A percentile compares a stretch with the other conserved stretches of the same genome.
Conservation (phyloP, 202 grass and related monocot genomes). For the Panicum hallii region DNA sequence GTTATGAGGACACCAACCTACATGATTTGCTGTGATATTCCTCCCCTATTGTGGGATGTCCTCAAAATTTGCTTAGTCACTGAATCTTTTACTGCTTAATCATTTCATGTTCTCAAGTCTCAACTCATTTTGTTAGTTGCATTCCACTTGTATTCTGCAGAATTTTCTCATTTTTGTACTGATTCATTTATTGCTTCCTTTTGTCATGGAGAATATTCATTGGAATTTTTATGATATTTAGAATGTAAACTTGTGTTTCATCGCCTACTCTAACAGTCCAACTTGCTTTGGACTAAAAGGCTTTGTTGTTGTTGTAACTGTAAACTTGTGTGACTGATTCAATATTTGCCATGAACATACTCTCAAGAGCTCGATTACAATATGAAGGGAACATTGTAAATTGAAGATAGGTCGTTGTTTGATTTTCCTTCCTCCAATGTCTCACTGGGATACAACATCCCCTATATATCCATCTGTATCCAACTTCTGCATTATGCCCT, state of each 20-base stretch:
- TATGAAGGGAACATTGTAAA: neutral
- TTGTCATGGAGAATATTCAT: neutral
- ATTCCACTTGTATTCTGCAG: neutral
- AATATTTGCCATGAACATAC: neutral
- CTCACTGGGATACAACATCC: slow-evolving; percentile 5
- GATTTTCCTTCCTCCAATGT: slow-evolving; percentile 23
- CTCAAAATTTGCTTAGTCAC: neutral
- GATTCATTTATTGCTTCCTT: neutral
- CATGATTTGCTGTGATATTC: slow-evolving; percentile 9
- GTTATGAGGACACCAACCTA: neutral
- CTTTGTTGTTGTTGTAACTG: neutral
- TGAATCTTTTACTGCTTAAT: neutral
- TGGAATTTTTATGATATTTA: neutral
- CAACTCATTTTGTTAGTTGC: slow-evolving; percentile 4
- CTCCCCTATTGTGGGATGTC: neutral
- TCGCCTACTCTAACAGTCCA: neutral
- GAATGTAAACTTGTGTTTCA: neutral
- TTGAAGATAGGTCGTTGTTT: neutral
- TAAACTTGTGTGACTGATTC: neutral
- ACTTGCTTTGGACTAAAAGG: neutral
- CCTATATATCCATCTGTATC: neutral
- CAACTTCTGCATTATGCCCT: neutral
- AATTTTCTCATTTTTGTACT: slow-evolving; percentile 1
- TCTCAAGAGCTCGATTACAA: neutral
- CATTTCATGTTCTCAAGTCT: slow-evolving; percentile 23